Conservation (phyloP, 129 eudicot species). For the Flaveria bidentis region DNA sequence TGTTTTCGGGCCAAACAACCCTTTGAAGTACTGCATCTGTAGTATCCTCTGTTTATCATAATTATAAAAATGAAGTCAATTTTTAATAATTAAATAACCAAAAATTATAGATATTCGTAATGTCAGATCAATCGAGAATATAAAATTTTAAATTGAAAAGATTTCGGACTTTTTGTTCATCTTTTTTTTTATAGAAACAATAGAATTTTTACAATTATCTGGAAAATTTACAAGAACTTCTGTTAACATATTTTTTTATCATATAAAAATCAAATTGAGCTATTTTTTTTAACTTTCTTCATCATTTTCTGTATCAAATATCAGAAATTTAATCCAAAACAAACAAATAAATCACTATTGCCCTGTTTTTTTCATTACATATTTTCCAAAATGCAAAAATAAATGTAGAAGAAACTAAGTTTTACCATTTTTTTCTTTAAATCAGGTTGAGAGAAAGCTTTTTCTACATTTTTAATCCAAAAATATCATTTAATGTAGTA, state of each 20-base stretch:
- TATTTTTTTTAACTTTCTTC: no score
- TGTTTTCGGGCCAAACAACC: conserved; percentile 98
- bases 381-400: background rate
- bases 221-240: no score
- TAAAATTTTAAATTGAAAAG: background rate
- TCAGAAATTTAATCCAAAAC: background rate
- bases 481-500: background rate
- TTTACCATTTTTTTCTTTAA: background rate
- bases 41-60: conserved; percentile 73
- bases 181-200: background rate
- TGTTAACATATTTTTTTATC: no score
- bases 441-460: background rate
- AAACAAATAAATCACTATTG: background rate
- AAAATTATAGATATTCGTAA: background rate
- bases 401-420: background rate
- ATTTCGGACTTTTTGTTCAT: conserved; percentile 9
- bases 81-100: background rate
- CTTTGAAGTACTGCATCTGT: conserved; percentile 94
- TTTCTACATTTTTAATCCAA: conserved; percentile 6
- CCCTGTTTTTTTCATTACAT: background rate
- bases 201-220: no score
- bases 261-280: no score
- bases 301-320: background rate
- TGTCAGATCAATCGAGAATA: background rate
- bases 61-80: conserved; percentile 1